phyloP scores from a whole-genome alignment of 2,329 filamentous ascomycete genomes.

The Ophiocordyceps camponoti-leonardi region DNA sequence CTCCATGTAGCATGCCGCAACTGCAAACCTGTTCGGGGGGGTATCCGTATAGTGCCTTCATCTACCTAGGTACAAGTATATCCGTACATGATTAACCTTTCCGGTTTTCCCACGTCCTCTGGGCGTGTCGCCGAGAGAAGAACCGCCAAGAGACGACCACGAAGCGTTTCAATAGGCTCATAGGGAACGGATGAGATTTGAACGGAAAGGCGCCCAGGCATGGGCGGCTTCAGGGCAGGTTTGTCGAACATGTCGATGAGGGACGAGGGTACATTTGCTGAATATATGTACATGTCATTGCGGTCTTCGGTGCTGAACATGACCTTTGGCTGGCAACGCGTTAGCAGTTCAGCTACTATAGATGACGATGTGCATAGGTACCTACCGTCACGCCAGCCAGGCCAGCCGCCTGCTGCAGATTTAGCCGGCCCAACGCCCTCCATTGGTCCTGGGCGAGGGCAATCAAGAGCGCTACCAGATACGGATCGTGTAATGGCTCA shows the following conservation, averaged over 20 bases:
- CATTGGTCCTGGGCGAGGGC: not conserved
- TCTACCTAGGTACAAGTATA: no score
- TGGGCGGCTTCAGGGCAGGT: not conserved
- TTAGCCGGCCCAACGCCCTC: not conserved
- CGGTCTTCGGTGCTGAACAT: not conserved
- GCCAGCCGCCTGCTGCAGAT: not conserved
- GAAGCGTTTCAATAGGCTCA: not conserved
- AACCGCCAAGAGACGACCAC: not conserved
- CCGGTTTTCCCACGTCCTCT: not conserved
- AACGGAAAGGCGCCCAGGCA: not conserved
- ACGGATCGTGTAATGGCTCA: slow-evolving; percentile 1
- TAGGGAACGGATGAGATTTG: not conserved
- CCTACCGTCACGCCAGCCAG: not conserved
- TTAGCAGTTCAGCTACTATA: not conserved
- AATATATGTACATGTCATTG: not conserved
- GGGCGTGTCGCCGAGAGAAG: not conserved
- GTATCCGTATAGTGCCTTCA: no score
- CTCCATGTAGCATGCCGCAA: no score
- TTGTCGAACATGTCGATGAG: not conserved
- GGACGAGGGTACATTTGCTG: not conserved
- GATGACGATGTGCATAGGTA: not conserved
- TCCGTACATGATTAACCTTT: not conserved
- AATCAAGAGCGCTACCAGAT: slow-evolving; percentile 1
- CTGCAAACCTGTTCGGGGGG: no score
- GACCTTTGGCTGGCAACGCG: not conserved